Evolutionary conservation across 2,329 filamentous ascomycete genomes (phyloP).

Genomic region (Ophiostoma quercus): DNA sequence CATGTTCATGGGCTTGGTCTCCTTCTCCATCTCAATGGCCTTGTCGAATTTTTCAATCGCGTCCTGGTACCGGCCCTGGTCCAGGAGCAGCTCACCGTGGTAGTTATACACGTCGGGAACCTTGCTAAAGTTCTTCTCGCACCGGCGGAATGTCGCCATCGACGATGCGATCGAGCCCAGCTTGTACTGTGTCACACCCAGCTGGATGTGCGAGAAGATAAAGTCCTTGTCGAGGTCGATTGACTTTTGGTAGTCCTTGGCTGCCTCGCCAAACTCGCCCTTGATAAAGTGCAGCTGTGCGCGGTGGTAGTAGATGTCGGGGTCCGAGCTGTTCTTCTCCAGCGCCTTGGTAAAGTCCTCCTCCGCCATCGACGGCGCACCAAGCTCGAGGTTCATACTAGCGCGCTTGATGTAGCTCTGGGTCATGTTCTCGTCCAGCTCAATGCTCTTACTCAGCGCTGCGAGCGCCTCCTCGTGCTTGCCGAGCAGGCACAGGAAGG

Average conservation of each 20-base stretch:
- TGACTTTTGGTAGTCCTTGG: constrained; percentile 98
- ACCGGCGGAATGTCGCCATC: constrained; percentile 95
- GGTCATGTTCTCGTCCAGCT: constrained; percentile 78
- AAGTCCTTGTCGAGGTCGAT: constrained; percentile 94
- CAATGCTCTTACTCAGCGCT: constrained; percentile 88
- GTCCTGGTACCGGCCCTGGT: constrained; percentile 92
- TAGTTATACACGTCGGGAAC: constrained; percentile 99
- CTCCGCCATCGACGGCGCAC: constrained; percentile 78
- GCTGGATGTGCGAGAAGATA: constrained; percentile 99
- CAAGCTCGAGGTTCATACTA: constrained; percentile 93
- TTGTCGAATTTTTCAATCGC: constrained; percentile 97
- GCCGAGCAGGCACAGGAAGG: constrained; percentile 87
- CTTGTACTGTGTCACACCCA: constrained; percentile 99
- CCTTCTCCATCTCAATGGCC: constrained; percentile 98
- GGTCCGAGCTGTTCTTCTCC: constrained; percentile 78
- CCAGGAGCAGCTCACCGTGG: constrained; percentile 92
- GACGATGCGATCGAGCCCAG: constrained; percentile 96
- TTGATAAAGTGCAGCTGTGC: constrained; percentile 98
- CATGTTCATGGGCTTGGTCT: constrained; percentile 88
- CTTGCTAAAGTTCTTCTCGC: constrained; percentile 97
- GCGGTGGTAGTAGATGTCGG: constrained; percentile 98
- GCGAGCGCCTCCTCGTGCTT: constrained; percentile 76
- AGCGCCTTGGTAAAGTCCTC: constrained; percentile 83
- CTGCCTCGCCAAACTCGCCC: constrained; percentile 83
- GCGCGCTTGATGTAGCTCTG: constrained; percentile 99